Base-by-base conservation (phyloP, 2,329 filamentous ascomycete genomes). In the Sporothrix curviconia region DNA sequence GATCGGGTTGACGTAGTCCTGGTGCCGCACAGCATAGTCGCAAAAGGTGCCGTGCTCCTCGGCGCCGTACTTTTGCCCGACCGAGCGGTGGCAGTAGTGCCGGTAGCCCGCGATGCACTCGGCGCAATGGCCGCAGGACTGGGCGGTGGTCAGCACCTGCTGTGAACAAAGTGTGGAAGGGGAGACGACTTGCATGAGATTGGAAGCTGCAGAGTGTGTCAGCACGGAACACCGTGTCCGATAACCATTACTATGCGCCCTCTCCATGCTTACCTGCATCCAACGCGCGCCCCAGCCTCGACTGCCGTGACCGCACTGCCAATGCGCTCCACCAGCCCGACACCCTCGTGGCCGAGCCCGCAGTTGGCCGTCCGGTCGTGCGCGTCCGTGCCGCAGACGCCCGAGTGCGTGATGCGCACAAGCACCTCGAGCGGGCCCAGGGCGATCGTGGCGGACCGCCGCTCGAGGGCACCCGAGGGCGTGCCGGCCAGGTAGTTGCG, bases 251-350 rank as follows among this genome's bases (percentile, higher is more conserved):
- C n/a, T n/a, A n/a, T n/a, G n/a, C n/a, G n/a, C n/a, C n/a, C n/a
- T n/a, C n/a, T n/a, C n/a, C n/a, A n/a, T n/a, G n/a, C n/a, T n/a
- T n/a, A n/a, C n/a, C n/a, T n/a, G n/a, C 28, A 32, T 11, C 28
- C 92, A 60, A 84, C 92, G 66, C 90, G 78, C 67, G 95, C 90
- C 64, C 92, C 92, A 66, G 96, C 78, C 69, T 90, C 76, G 61
- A 95, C 76, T 65, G 92, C 89, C 4, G 79, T 75, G 61, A 94
- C 90, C 32, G 94, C 81, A n/a, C 85, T 77, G 64, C 55, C 95
- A 80, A 66, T 90, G 89, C 71, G 90, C 69, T 90, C 90, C 61
- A 94, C 89, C 63, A 95, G 87, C 63, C 89, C 90, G 24, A 95
- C 83, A 34, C 91, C 83, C 68, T 86, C 82, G 72, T 86, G 86